Conservation (phyloP, 2,329 filamentous ascomycete genomes). For the Aspergillus melleus region DNA sequence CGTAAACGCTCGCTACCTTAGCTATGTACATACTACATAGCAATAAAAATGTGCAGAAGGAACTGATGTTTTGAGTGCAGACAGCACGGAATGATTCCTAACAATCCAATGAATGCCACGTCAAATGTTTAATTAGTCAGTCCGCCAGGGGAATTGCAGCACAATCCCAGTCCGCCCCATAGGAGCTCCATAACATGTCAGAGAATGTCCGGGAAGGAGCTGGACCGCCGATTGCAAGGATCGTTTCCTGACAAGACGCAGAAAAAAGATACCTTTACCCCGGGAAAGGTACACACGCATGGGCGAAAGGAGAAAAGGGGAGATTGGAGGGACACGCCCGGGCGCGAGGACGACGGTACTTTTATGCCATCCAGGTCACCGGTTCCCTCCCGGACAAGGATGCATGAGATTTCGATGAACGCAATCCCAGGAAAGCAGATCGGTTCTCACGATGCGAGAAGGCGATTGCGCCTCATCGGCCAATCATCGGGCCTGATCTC, state of each 20-base stretch:
- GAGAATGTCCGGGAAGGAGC: neutral
- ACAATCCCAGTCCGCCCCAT: neutral
- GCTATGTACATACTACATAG: too few species aligned
- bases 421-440: conserved; percentile 14
- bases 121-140: neutral
- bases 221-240: conserved; percentile 7
- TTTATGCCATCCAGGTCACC: conserved; percentile 2
- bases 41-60: neutral
- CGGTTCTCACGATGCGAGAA: conserved; percentile 7
- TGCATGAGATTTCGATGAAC: neutral
- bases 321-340: neutral
- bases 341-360: conserved; percentile 1
- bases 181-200: neutral
- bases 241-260: too few species aligned
- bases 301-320: neutral
- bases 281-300: conserved; percentile 4
- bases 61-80: neutral
- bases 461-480: conserved; percentile 9
- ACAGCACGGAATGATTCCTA: neutral
- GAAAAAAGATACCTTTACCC: conserved; percentile 2
- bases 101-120: neutral
- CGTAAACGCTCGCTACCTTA: too few species aligned
- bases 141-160: neutral
- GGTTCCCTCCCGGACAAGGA: conserved; percentile 2
- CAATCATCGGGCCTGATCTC: conserved; percentile 16